Evolutionary conservation across 2,329 filamentous ascomycete genomes (phyloP).

Genomic region (Pseudogymnoascus sp.): DNA sequence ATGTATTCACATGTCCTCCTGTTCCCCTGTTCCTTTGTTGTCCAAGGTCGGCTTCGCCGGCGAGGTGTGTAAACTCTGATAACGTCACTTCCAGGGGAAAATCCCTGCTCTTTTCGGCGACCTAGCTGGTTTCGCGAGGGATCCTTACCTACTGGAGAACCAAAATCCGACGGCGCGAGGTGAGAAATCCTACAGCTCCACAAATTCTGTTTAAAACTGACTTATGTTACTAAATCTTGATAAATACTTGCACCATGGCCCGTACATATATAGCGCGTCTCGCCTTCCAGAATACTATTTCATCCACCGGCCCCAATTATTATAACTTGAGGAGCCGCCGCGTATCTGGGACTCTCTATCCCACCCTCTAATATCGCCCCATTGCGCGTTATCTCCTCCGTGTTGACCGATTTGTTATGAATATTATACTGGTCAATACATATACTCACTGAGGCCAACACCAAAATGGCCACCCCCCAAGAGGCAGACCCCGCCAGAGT

Average conservation of each 20-base stretch:
- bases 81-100: background rate
- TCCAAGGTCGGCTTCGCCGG: background rate
- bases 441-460: background rate
- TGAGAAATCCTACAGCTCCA: background rate
- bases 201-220: background rate
- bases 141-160: constrained; percentile 2
- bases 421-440: background rate
- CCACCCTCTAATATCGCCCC: background rate
- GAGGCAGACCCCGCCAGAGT: background rate
- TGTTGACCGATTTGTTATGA: background rate
- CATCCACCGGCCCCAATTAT: background rate
- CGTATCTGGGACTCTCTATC: background rate
- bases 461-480: background rate
- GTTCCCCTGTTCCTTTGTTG: background rate
- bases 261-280: background rate
- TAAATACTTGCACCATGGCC: background rate
- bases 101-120: background rate
- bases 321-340: background rate
- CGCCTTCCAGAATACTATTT: background rate
- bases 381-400: background rate
- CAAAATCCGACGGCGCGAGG: background rate
- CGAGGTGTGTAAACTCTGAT: background rate
- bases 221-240: background rate
- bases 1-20: background rate
- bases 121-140: background rate